phyloP scores from a whole-genome alignment of 2,329 filamentous ascomycete species.

The Neophaeococcomyces aloes region DNA sequence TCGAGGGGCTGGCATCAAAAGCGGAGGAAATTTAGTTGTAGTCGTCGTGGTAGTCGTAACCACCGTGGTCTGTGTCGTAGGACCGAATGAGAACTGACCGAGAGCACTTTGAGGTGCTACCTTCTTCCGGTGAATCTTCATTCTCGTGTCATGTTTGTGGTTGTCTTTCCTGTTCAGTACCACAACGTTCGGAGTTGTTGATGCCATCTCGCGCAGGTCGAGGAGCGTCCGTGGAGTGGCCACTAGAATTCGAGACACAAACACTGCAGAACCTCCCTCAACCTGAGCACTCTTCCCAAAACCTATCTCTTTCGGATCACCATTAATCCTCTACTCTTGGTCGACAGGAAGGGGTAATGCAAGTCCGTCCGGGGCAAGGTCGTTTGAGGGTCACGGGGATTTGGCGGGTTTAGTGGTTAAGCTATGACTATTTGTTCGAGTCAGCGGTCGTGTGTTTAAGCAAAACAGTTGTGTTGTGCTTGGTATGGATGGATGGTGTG shows the following conservation, averaged over 20 bases:
- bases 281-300: too few relatives aligned
- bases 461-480: slow-evolving; percentile 3
- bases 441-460: neutral
- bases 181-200: neutral
- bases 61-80: slow-evolving; percentile 54
- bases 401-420: neutral
- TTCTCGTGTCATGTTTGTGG: slow-evolving; percentile 1
- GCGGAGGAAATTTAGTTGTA: slow-evolving; percentile 68
- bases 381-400: neutral
- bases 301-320: too few relatives aligned
- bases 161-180: neutral
- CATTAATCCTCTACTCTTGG: too few relatives aligned
- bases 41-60: slow-evolving; percentile 90
- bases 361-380: neutral
- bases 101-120: slow-evolving; percentile 24
- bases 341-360: neutral
- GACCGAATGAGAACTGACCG: slow-evolving; percentile 52
- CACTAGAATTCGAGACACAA: too few relatives aligned
- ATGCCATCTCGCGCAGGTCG: neutral
- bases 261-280: too few relatives aligned
- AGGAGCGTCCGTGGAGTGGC: too few relatives aligned
- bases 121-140: slow-evolving; percentile 1
- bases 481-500: slow-evolving; percentile 2
- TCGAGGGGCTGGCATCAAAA: slow-evolving; percentile 64
- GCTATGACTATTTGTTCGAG: slow-evolving; percentile 1